Conservation (phyloP, 176 grass and related monocot genomes). For the Thinopyrum elongatum region DNA sequence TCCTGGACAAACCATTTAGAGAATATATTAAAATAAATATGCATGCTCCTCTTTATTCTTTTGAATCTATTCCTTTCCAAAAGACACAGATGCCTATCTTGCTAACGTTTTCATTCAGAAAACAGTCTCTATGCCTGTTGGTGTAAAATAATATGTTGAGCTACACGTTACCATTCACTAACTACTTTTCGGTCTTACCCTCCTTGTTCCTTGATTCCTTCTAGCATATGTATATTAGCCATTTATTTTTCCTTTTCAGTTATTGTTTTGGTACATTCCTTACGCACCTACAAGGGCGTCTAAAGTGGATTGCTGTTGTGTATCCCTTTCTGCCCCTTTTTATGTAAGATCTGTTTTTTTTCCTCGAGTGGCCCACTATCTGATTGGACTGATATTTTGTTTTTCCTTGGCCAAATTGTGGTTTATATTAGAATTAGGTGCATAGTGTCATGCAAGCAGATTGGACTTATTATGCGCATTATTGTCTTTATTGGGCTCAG, state of each 20-base stretch:
- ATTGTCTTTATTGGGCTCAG: constrained; percentile 36
- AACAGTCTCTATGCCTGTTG: not conserved
- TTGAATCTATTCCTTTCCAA: constrained; percentile 9
- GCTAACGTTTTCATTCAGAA: not conserved
- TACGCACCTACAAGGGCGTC: not conserved
- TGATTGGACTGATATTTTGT: constrained; percentile 50
- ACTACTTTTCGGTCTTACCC: not conserved
- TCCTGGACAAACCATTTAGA: not conserved
- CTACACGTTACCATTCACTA: constrained; percentile 1
- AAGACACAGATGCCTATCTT: not conserved
- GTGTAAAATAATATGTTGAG: constrained; percentile 21
- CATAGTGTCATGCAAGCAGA: constrained; percentile 34
- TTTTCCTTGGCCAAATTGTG: constrained; percentile 29
- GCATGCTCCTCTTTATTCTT: not conserved
- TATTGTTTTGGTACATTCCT: constrained; percentile 30
- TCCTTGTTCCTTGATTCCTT: constrained; percentile 43
- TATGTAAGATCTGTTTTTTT: constrained; percentile 25
- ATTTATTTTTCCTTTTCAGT: constrained; percentile 2
- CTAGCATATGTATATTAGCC: not conserved
- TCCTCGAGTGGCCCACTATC: constrained; percentile 29
- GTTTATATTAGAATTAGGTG: constrained; percentile 28
- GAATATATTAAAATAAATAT: constrained; percentile 15
- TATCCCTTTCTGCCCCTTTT: constrained; percentile 6
- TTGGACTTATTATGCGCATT: constrained; percentile 44
- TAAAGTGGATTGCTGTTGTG: constrained; percentile 25